phyloP scores from a whole-genome alignment of 768 basidiomycete species.

The Panaeolus cyanescens region DNA sequence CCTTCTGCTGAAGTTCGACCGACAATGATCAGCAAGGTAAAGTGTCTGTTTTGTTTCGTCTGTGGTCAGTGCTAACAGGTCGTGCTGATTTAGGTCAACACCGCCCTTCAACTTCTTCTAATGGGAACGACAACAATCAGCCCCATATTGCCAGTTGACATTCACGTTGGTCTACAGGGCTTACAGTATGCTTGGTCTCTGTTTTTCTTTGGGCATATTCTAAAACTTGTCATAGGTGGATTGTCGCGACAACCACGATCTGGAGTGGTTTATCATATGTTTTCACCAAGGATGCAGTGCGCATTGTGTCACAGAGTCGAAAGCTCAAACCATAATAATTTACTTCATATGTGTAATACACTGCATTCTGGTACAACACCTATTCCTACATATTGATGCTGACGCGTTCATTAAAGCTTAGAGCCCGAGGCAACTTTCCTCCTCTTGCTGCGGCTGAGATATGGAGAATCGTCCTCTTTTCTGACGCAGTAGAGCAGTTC shows the following conservation, averaged over 20 bases:
- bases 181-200: constrained; percentile 64
- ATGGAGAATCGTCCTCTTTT: constrained; percentile 18
- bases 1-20: constrained; percentile 95
- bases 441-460: constrained; percentile 14
- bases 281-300: constrained; percentile 74
- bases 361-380: neutral
- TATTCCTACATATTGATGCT: neutral
- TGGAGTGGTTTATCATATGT: constrained; percentile 89
- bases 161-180: constrained; percentile 54
- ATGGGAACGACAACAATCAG: constrained; percentile 90
- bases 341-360: neutral
- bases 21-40: constrained; percentile 90
- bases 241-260: constrained; percentile 88
- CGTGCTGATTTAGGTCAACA: constrained; percentile 72
- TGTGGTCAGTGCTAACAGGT: constrained; percentile 4
- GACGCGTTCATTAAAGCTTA: neutral
- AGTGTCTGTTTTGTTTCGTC: neutral
- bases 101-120: constrained; percentile 84
- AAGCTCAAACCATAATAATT: constrained; percentile 13
- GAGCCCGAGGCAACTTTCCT: constrained; percentile 4
- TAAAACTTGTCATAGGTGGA: constrained; percentile 52
- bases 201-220: neutral
- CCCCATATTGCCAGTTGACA: constrained; percentile 70
- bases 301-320: constrained; percentile 40
- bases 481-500: constrained; percentile 30